Evolutionary conservation across 1,284 basidiomycete genomes (phyloP).

Genomic region (Wallemia hederae): DNA sequence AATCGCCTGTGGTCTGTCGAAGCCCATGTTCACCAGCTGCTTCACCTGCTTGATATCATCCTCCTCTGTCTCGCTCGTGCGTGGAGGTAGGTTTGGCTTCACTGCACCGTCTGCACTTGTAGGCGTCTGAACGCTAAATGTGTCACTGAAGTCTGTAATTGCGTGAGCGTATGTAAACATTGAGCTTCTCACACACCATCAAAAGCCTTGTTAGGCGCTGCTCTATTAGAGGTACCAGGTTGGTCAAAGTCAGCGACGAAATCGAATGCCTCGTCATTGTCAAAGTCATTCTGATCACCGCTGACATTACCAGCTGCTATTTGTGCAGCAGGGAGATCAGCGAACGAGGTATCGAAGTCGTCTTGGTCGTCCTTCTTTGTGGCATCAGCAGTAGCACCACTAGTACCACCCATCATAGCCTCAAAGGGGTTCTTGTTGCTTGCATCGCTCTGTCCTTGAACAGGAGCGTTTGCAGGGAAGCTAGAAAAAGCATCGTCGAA

Average conservation of each 20-base stretch:
- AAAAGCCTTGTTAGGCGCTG: not conserved
- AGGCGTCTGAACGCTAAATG: not conserved
- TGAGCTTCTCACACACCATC: slow-evolving; percentile 9
- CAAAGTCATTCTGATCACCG: not conserved
- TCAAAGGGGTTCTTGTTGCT: not conserved
- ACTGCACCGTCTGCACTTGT: not conserved
- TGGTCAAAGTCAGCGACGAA: not conserved
- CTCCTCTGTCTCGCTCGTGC: slow-evolving; percentile 13
- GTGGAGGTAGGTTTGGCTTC: not conserved
- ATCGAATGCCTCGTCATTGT: not conserved
- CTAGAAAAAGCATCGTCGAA: not conserved
- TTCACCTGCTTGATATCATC: slow-evolving; percentile 50
- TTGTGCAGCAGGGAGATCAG: not conserved
- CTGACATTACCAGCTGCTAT: not conserved
- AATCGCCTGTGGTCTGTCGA: slow-evolving; percentile 44
- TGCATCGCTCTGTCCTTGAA: not conserved
- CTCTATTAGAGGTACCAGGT: not conserved
- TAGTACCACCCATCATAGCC: not conserved
- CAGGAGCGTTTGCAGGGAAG: not conserved
- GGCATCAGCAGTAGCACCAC: not conserved
- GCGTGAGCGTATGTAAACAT: not conserved
- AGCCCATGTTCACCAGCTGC: slow-evolving; percentile 49
- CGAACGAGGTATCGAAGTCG: not conserved
- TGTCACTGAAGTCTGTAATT: not conserved
- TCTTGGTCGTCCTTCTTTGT: not conserved